Percentiles rank a stretch among this genome's conserved stretches.
phyloP scores from a whole-genome alignment of 768 basidiomycete species.

The Boletus tomentosulus region DNA sequence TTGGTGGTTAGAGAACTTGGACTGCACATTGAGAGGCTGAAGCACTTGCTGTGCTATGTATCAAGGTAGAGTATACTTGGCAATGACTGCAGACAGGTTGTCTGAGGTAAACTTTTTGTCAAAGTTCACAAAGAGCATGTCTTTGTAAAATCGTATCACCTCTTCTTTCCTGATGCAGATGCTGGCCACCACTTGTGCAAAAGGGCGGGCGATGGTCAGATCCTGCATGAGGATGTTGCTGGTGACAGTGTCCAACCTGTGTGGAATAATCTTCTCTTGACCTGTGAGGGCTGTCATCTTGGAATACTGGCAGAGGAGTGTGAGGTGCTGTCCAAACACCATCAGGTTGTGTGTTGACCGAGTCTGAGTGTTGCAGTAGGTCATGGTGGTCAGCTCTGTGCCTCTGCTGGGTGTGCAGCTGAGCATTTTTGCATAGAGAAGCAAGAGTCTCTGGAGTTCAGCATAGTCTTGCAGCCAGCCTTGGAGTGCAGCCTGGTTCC shows the following conservation, averaged over 20 bases:
- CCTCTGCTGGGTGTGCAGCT: conserved; percentile 16
- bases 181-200: no score
- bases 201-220: neutral
- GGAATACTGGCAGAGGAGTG: neutral
- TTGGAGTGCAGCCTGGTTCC: no score
- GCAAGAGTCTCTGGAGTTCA: conserved; percentile 3
- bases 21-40: no score
- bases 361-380: neutral
- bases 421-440: neutral
- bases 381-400: neutral
- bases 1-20: no score
- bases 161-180: no score
- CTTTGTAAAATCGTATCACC: no score
- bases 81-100: no score
- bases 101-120: no score
- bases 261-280: conserved; percentile 5
- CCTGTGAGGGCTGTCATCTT: neutral
- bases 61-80: no score
- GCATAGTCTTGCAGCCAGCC: conserved; percentile 11
- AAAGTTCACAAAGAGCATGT: no score
- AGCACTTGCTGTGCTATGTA: no score
- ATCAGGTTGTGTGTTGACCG: neutral
- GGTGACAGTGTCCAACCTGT: neutral
- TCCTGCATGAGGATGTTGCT: neutral
- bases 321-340: neutral